Conservation (phyloP, 202 grass and related monocot species). For the Setaria viridis region DNA sequence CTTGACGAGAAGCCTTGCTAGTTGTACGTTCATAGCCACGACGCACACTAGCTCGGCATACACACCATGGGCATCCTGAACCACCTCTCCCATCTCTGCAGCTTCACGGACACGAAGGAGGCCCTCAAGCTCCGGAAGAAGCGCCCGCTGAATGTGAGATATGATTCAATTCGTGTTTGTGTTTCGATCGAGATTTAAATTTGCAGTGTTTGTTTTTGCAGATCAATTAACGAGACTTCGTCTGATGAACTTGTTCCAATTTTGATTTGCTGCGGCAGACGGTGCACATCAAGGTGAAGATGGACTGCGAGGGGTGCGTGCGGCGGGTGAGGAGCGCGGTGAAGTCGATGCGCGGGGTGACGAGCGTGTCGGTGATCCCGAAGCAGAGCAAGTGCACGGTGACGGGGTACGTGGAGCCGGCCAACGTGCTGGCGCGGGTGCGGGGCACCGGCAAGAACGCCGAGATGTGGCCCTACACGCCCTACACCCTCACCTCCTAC, state of each 20-base stretch:
- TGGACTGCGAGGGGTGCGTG: conserved; percentile 91
- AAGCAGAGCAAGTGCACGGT: conserved; percentile 69
- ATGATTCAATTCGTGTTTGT: background rate
- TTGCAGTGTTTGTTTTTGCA: too few relatives aligned
- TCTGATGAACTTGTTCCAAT: too few relatives aligned
- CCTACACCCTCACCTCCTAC: conserved; percentile 52
- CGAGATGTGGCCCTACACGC: conserved; percentile 72
- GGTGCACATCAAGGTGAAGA: conserved; percentile 91
- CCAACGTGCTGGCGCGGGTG: conserved; percentile 60
- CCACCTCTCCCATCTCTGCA: conserved; percentile 70
- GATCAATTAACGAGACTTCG: too few relatives aligned
- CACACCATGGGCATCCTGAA: conserved; percentile 66
- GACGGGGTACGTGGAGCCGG: conserved; percentile 67
- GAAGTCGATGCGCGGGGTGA: conserved; percentile 65
- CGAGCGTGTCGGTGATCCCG: conserved; percentile 54
- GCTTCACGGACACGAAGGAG: conserved; percentile 62
- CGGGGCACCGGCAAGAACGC: conserved; percentile 64
- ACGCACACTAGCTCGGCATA: background rate
- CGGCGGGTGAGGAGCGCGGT: conserved; percentile 67
- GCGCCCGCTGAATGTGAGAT: conserved; percentile 75
- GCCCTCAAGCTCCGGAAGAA: conserved; percentile 72
- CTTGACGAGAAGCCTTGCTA: background rate
- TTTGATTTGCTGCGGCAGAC: conserved; percentile 7
- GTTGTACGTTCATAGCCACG: background rate
- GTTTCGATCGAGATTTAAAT: background rate